Evolutionary conservation across 2,329 filamentous ascomycete species (phyloP), one percentile per base, ranked within the genome.

Genomic region (Talaromyces sp.): DNA sequence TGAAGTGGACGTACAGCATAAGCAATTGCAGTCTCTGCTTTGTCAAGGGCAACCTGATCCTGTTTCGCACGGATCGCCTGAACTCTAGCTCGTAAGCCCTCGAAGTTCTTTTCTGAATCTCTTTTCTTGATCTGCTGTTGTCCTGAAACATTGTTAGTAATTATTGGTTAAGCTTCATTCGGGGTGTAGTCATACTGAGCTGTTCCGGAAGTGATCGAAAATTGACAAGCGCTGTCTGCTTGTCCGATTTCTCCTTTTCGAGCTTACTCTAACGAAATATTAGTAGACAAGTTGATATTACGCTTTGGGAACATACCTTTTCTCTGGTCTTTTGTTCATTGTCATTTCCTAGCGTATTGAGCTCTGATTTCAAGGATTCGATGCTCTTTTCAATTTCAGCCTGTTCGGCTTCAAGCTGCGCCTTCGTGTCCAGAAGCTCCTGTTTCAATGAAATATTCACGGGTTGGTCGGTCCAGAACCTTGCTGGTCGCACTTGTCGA

Each of bases 391-490:
- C 52, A 15, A 71, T 58, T 19, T 69, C 67, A 17, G 65, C 63
- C 31, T 84, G 65, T 8, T 77, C 71, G 1, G 73, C 65, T 55
- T 75, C 77, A 61, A 78, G 71, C 1, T 75, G 67, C 2, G 65
- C 64, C 4, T 81, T 73, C 10, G 78, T 80, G 15, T 77, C 77
- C 60, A 84, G 78, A 15, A 94, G 70, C 53, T 85, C 80, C 13
- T 75, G 72, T 69, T 88, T 90, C 36, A 77, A 64, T 11, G 69
- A 68, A 19, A 63, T 60, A 67, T 96, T 89, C 6, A 91, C 81
- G 2, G 89, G 87, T 61, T 89, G 85, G 46, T 91, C 85, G 0
- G 86, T 91, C 86, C 94, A 97, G 66, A 82, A 83, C 36, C 70
- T 77, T 4, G 90, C 90, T 1, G 73, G 74, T 15, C 72, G 77